Percentiles rank a stretch among this genome's conserved stretches.
phyloP scores from a whole-genome alignment of 1,284 basidiomycete species.

The Trametes polyzona region DNA sequence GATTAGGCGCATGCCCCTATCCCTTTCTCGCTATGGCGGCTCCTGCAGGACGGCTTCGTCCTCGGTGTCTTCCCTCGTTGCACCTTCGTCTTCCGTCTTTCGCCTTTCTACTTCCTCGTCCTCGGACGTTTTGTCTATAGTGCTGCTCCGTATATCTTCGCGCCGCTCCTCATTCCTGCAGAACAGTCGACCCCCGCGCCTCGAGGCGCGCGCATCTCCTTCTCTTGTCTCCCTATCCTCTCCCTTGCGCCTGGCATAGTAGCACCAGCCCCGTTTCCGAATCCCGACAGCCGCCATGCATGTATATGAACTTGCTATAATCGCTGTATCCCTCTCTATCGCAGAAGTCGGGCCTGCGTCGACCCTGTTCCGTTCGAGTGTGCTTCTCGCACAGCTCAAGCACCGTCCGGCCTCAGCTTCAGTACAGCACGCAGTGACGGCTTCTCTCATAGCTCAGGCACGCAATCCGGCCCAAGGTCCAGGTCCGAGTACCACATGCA shows the following conservation, averaged over 20 bases:
- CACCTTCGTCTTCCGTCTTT: neutral
- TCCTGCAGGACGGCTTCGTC: neutral
- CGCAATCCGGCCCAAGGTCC: neutral
- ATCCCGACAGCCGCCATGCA: conserved; percentile 3
- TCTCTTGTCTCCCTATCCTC: conserved; percentile 10
- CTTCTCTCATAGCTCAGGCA: neutral
- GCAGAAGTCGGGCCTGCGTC: conserved; percentile 3
- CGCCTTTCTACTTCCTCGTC: neutral
- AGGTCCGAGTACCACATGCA: neutral
- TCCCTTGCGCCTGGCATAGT: neutral
- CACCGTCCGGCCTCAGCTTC: neutral
- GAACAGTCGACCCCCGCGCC: neutral
- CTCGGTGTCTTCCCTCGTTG: neutral
- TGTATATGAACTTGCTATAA: conserved; percentile 25
- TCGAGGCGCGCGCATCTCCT: neutral
- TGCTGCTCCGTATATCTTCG: too few species aligned
- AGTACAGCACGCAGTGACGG: neutral
- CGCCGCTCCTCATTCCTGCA: neutral
- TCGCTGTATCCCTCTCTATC: conserved; percentile 18
- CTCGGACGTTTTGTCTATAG: too few species aligned
- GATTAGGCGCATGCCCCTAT: conserved; percentile 54
- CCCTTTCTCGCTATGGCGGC: too few species aligned
- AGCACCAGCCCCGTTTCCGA: conserved; percentile 6
- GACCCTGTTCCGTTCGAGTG: neutral
- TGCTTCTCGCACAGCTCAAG: neutral